A percentile compares a stretch with the other conserved stretches of the same genome.
These are phyloP conservation scores for Bonia amplexicaulis DNA, from an alignment of 176 grass and related monocot species.

Conservation along the genomic window DNA sequence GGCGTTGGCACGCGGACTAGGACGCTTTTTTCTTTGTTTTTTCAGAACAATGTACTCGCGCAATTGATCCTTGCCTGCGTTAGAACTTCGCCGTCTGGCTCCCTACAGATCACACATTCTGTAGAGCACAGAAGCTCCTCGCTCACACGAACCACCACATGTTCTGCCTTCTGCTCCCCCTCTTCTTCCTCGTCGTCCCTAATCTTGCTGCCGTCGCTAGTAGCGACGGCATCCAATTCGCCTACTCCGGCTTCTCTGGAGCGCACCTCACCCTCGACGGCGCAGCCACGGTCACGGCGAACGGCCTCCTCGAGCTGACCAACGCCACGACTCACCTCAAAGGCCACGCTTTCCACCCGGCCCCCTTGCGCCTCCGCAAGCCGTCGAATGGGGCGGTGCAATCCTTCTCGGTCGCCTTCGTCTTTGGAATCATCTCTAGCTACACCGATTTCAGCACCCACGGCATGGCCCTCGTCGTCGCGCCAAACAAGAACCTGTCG, in stretches of 20 bases:
- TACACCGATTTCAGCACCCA: constrained; percentile 27
- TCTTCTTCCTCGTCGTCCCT: not conserved
- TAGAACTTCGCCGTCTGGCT: too few relatives aligned
- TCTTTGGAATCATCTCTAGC: constrained; percentile 28
- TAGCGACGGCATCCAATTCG: not conserved
- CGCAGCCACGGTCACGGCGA: constrained; percentile 21
- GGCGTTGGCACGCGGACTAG: too few relatives aligned
- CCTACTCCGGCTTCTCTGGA: constrained; percentile 38
- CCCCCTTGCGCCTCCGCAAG: constrained; percentile 3
- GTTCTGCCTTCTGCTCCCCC: not conserved
- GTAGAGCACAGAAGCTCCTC: too few relatives aligned
- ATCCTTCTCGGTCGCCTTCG: constrained; percentile 41
- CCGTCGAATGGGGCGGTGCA: not conserved
- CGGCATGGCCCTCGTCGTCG: constrained; percentile 46
- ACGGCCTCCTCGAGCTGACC: constrained; percentile 37
- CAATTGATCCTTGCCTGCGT: too few relatives aligned
- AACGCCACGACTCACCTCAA: constrained; percentile 20
- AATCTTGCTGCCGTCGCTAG: not conserved
- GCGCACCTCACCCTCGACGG: constrained; percentile 38
- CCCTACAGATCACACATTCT: too few relatives aligned
- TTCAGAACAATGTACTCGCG: too few relatives aligned
- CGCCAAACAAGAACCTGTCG: constrained; percentile 36
- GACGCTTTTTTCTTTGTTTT: too few relatives aligned
- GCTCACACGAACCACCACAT: not conserved
- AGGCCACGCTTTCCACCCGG: constrained; percentile 43